Conservation (phyloP, 75 land plant genomes). For the Cupressus sempervirens region DNA sequence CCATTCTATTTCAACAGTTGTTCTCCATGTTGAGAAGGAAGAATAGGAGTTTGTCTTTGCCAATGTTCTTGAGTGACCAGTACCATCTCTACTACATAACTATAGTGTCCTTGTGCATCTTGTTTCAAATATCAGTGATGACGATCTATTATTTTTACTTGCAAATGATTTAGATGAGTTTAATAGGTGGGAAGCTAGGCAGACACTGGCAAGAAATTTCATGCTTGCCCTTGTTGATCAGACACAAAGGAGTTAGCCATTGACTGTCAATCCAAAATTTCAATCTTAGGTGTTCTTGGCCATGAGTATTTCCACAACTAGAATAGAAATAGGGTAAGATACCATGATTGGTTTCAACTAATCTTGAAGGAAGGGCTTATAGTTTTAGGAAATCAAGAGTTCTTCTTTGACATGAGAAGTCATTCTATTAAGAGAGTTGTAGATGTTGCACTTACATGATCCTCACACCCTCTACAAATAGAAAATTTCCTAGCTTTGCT, state of each 20-base stretch:
- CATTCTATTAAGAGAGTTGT: no score
- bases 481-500: no score
- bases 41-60: slow-evolving; percentile 89
- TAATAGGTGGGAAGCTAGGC: slow-evolving; percentile 98
- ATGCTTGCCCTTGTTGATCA: slow-evolving; percentile 65
- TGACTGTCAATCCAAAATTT: slow-evolving; percentile 57
- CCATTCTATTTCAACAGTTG: slow-evolving; percentile 45
- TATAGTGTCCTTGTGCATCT: slow-evolving; percentile 91
- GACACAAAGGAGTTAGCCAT: slow-evolving; percentile 56
- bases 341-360: no score
- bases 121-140: slow-evolving; percentile 73
- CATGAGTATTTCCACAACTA: no score
- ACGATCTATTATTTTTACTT: slow-evolving; percentile 77
- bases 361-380: no score
- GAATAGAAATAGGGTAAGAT: no score
- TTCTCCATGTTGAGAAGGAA: no score
- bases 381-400: no score
- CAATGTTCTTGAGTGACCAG: slow-evolving; percentile 64
- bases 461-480: no score
- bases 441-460: no score
- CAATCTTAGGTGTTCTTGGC: no score
- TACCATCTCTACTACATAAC: slow-evolving; percentile 80
- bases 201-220: slow-evolving; percentile 77
- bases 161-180: slow-evolving; percentile 97
- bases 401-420: no score